Base-by-base conservation (phyloP, 2,329 filamentous ascomycete genomes). In the Paraphoma sp. region DNA sequence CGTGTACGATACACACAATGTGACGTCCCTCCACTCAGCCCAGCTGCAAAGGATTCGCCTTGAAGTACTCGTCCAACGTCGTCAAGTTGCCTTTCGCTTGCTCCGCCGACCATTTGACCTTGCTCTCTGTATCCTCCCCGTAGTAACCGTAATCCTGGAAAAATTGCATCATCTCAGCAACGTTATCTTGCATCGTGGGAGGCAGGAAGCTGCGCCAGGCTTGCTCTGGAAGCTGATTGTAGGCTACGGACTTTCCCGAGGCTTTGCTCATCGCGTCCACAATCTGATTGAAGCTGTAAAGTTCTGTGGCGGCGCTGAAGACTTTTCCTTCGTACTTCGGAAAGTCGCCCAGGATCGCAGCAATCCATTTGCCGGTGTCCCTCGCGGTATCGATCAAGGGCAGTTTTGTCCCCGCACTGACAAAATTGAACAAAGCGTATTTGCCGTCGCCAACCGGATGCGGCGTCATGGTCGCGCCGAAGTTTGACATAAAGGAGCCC, bases 331-430 rank as follows among this genome's bases (percentile, higher is more conserved):
- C 68, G 29, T 76, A 76, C 41, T 76, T 72, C 0, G 78, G 77
- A 0, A 78, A 76, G 41, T 83, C 68, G 1, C 72, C 70, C 0
- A 80, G 65, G 23, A 80, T 78, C 16, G 72, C 68, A 8, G 66
- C 73, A 10, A 77, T 59, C 48, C 33, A 80, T 51, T 77, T 77
- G 33, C 81, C 81, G 4, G 75, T 78, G 62, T 83, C 80, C 0
- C 63, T 65, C 6, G 65, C 67, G n/a, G 71, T 72, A 55, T 80
- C 76, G 45, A 83, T 68, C 30, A 81, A 59, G 0, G 80, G 81
- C 10, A 81, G 60, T 54, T 70, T 42, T 11, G 48, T 52, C 11
- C 59, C 45, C 12, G 53, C 33, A 43, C 47, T 50, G 51, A 51
- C 45, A 55, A 52, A 52, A 14, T 45, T 56, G 30, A 51, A 48